A percentile compares a stretch with the other conserved stretches of the same genome.
These are phyloP conservation scores for Camellia sinensis DNA, from an alignment of 148 eudicot species.

Conservation along the genomic window DNA sequence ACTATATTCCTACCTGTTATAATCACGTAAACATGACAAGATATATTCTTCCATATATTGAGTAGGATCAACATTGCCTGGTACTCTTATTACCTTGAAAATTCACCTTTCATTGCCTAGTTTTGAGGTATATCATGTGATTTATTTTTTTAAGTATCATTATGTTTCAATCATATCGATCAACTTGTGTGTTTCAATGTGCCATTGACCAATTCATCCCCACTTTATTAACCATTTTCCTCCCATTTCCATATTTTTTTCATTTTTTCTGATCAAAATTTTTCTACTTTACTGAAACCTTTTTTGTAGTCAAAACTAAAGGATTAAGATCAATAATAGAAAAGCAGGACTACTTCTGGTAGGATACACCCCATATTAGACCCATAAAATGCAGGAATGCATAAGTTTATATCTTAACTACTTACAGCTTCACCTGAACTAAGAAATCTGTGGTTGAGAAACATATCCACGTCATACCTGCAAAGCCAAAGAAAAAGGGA, in stretches of 20 bases:
- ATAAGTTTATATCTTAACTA: constrained; percentile 15
- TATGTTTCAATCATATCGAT: not conserved
- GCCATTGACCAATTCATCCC: not conserved
- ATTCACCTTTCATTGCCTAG: not conserved
- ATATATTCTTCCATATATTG: not conserved
- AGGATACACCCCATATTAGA: not conserved
- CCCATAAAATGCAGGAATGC: not conserved
- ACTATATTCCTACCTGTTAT: not conserved
- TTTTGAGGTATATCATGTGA: not conserved
- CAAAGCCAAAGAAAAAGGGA: constrained; percentile 10
- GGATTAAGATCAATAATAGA: not conserved
- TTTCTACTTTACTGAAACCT: not conserved
- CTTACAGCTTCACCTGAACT: constrained; percentile 80
- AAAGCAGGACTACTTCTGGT: not conserved
- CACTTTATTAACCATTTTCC: not conserved
- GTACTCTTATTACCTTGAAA: not conserved
- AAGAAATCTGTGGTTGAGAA: constrained; percentile 58
- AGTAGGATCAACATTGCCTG: not conserved
- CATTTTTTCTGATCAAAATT: too few relatives aligned
- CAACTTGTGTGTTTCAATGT: not conserved
- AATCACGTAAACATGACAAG: not conserved
- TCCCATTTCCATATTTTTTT: not conserved
- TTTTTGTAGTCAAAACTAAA: constrained; percentile 1
- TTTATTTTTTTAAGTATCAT: not conserved
- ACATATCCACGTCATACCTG: constrained; percentile 91